Percentiles rank a stretch among this genome's conserved stretches.
These are phyloP conservation scores for Hymenoscyphus repandus DNA, from an alignment of 2,329 filamentous ascomycete genomes.

Conservation along the genomic window DNA sequence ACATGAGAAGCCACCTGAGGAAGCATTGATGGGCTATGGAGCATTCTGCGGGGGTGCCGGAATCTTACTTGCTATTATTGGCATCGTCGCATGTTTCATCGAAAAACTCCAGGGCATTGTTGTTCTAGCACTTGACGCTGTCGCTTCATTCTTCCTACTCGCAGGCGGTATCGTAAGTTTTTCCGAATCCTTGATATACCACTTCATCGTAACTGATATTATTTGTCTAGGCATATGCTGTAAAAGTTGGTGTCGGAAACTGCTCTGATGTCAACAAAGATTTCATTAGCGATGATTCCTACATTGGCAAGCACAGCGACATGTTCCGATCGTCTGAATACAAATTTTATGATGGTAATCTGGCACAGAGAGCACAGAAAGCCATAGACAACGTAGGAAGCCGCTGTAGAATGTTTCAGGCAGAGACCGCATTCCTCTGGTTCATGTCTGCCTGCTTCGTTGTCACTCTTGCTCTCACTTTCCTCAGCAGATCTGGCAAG, in stretches of 20 bases:
- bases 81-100: conserved; percentile 20
- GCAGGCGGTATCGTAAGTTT: conserved; percentile 26
- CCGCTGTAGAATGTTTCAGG: conserved; percentile 21
- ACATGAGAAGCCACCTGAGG: conserved; percentile 5
- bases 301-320: conserved; percentile 7
- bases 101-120: conserved; percentile 23
- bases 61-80: conserved; percentile 18
- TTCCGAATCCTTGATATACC: background rate
- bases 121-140: conserved; percentile 18
- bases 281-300: background rate
- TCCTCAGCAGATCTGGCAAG: conserved; percentile 16
- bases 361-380: background rate
- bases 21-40: conserved; percentile 21
- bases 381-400: conserved; percentile 4
- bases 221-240: conserved; percentile 22
- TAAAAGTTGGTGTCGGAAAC: conserved; percentile 19
- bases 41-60: conserved; percentile 25
- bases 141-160: conserved; percentile 25
- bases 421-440: conserved; percentile 25
- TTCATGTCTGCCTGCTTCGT: conserved; percentile 18
- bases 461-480: conserved; percentile 13
- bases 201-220: conserved; percentile 1
- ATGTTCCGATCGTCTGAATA: conserved; percentile 4
- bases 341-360: conserved; percentile 6
- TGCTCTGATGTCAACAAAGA: conserved; percentile 13